These are phyloP conservation scores for Blastocystis sp. DNA, from an alignment of 352 stramenopile genomes.

Conservation along the genomic window DNA sequence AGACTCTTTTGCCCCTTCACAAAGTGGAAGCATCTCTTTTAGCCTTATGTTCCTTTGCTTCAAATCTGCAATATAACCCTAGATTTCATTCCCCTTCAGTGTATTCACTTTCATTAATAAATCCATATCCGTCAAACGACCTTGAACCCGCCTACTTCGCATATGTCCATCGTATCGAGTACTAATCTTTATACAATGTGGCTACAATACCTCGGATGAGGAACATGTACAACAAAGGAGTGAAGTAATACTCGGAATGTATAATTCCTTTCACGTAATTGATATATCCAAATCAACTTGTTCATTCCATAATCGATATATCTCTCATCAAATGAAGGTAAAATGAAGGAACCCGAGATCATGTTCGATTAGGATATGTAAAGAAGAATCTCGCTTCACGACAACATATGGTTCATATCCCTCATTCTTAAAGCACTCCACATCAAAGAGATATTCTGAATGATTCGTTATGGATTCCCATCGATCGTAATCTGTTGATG, in stretches of 20 bases:
- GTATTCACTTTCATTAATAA: neutral
- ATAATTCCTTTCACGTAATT: conserved; percentile 8
- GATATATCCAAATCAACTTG: conserved; percentile 59
- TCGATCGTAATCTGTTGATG: conserved; percentile 42
- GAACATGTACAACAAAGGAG: conserved; percentile 43
- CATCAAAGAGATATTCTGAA: neutral
- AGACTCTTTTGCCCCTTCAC: neutral
- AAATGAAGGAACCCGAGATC: neutral
- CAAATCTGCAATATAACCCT: conserved; percentile 1
- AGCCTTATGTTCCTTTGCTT: neutral
- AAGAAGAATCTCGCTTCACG: neutral
- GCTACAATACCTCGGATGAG: conserved; percentile 12
- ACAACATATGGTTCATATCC: conserved; percentile 56
- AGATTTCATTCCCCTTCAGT: neutral
- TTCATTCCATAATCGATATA: conserved; percentile 58
- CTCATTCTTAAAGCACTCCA: conserved; percentile 56
- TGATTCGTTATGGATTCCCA: neutral
- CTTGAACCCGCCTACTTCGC: neutral
- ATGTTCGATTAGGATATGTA: conserved; percentile 38
- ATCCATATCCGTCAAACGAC: conserved; percentile 20
- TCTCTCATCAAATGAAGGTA: conserved; percentile 26
- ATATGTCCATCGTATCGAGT: neutral
- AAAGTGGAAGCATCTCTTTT: neutral
- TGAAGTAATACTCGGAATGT: conserved; percentile 11
- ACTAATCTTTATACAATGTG: neutral